Conservation (phyloP, 306 rosid genomes). For the Glycine tomentella region DNA sequence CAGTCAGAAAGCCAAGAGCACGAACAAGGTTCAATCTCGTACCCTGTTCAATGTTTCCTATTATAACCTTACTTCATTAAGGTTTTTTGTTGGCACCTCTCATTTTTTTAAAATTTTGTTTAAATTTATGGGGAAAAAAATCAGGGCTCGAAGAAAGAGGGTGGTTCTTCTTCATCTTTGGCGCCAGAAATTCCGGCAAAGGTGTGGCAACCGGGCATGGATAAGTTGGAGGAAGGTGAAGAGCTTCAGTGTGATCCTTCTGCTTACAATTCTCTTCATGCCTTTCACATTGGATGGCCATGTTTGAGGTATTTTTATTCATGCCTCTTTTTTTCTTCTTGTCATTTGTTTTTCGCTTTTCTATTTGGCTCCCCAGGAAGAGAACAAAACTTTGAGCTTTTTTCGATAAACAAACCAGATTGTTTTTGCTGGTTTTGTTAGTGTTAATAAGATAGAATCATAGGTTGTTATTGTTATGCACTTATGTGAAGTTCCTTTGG, state of each 20-base stretch:
- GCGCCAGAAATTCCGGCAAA: constrained; percentile 67
- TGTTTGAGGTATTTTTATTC: constrained; percentile 71
- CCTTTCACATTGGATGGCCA: constrained; percentile 90
- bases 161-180: constrained; percentile 71
- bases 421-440: neutral
- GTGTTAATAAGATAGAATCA: neutral
- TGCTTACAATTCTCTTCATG: constrained; percentile 93
- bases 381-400: too few relatives aligned
- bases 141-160: constrained; percentile 66
- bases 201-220: constrained; percentile 98
- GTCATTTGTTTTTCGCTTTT: too few relatives aligned
- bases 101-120: neutral
- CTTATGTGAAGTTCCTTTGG: constrained; percentile 14
- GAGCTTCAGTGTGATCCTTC: constrained; percentile 96
- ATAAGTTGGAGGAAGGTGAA: constrained; percentile 92
- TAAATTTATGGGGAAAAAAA: neutral
- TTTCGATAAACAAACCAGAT: too few relatives aligned
- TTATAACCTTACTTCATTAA: neutral
- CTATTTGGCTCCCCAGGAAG: too few relatives aligned
- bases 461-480: neutral
- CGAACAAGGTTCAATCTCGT: constrained; percentile 65
- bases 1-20: too few relatives aligned
- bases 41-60: neutral
- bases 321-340: neutral
- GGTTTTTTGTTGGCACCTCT: too few relatives aligned